Evolutionary conservation across 371 early-diverging fungal species (phyloP), one percentile per base, ranked within the genome.

Genomic region (Dinochytrium kinnereticum): DNA sequence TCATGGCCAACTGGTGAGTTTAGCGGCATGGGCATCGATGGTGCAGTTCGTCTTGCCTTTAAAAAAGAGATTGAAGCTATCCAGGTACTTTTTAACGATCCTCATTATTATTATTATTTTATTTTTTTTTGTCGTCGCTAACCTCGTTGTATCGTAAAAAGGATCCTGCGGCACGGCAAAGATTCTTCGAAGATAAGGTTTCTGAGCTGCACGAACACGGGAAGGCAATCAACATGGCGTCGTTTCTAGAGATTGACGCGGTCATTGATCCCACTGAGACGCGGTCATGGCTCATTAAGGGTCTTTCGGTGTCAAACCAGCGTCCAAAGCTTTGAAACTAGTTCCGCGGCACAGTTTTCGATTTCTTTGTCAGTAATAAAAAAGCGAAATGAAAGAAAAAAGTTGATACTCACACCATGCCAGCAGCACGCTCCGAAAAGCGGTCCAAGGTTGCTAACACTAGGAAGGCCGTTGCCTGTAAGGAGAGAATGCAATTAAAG

Each of bases 181-280:
- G 13, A 31, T 24, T 57, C 1, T 64, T 57, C 28, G 39, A 70
- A 31, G 71, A 53, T 30, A 30, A 70, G 68, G 71, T 75, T n/a
- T 13, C n/a, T 0, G 67, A 75, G 55, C 13, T 69, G 40, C 36
- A 59, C 37, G 40, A 67, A 1, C 39, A 64, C 19, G 78, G 78
- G 19, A 64, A 68, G 37, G 78, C 78, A 17, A 26, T 78, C n/a
- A 64, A 61, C 28, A 50, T 66, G 31, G 78, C 75, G 26, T 39
- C 59, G 2, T 53, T 37, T 28, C 21, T 57, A 5, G 77, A 76
- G 39, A 70, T 76, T 53, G 77, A 76, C 69, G 64, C 78, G 33
- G 77, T 76, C 61, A 78, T 78, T 37, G 78, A 78, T 55, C 78
- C 78, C 10, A 59, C 71, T 1, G 78, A 74, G 7, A 71, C 78